Conservation (phyloP, 441 rosid genomes). For the Pelargonium cotyledonis region DNA sequence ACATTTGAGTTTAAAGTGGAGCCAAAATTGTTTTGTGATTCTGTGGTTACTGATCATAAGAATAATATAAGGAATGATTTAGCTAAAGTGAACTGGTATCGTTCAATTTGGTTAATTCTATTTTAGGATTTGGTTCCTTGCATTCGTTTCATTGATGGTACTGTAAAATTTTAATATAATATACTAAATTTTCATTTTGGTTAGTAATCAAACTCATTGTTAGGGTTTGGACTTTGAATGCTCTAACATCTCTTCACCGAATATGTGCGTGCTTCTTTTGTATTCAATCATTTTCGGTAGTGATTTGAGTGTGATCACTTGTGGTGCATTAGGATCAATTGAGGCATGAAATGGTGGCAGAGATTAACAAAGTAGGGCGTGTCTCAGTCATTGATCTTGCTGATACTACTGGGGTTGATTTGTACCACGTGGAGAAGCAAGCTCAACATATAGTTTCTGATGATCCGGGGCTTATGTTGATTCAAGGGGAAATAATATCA, state of each 20-base stretch:
- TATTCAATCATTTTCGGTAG: background rate
- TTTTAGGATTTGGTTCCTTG: background rate
- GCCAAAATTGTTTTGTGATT: background rate
- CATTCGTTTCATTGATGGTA: too few species aligned
- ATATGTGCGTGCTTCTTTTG: background rate
- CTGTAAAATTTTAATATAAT: background rate
- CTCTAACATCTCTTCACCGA: background rate
- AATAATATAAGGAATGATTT: background rate
- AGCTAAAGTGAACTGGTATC: background rate
- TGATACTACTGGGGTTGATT: constrained; percentile 70
- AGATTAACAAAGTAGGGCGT: constrained; percentile 60
- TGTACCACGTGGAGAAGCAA: constrained; percentile 91
- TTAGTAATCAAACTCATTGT: background rate
- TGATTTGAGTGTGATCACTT: constrained; percentile 2
- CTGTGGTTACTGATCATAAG: background rate
- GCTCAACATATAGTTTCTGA: constrained; percentile 51
- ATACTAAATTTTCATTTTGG: background rate
- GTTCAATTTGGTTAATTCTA: background rate
- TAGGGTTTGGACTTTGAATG: constrained; percentile 5
- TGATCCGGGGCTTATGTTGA: constrained; percentile 49
- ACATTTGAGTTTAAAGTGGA: background rate
- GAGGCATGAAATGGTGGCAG: constrained; percentile 58
- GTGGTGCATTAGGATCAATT: constrained; percentile 54
- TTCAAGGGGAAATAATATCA: constrained; percentile 83
- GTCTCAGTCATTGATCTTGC: constrained; percentile 78